Percentiles rank a stretch among this genome's conserved stretches.
These are phyloP conservation scores for Blastobotrys illinoisensis DNA, from an alignment of 1,139 yeast species.

Conservation along the genomic window DNA sequence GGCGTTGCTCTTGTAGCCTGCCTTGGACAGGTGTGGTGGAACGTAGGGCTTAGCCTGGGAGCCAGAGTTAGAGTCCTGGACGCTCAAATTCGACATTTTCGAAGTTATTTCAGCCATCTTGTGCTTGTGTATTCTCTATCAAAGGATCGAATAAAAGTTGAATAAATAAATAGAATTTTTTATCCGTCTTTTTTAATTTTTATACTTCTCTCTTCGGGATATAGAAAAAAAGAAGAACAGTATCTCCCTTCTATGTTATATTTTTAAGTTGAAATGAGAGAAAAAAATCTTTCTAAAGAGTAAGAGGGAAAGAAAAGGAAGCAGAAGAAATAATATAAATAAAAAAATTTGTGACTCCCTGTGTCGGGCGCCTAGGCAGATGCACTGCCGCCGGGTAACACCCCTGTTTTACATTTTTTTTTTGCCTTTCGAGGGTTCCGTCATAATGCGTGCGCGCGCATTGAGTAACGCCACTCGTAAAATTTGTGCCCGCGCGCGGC, in stretches of 20 bases:
- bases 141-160: constrained; percentile 3
- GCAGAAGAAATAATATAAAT: background rate
- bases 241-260: background rate
- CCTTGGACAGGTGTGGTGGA: constrained; percentile 55
- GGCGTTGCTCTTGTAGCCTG: constrained; percentile 1
- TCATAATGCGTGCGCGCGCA: background rate
- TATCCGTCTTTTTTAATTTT: background rate
- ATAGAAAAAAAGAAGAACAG: background rate
- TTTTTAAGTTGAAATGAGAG: constrained; percentile 1
- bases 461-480: background rate
- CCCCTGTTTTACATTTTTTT: background rate
- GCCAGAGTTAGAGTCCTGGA: constrained; percentile 27
- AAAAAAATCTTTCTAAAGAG: constrained; percentile 1
- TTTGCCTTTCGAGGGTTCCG: background rate
- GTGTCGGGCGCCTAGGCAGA: background rate
- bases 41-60: constrained; percentile 39
- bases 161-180: constrained; percentile 4
- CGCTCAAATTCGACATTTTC: constrained; percentile 41
- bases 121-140: constrained; percentile 5
- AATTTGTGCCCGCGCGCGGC: background rate
- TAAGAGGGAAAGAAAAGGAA: constrained; percentile 1
- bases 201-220: background rate
- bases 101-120: constrained; percentile 43
- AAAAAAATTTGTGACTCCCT: constrained; percentile 1
- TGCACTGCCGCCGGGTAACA: background rate